A percentile compares a stretch with the other conserved stretches of the same genome.
These are phyloP conservation scores for Quercus dentata DNA, from an alignment of 306 rosid species.

Conservation along the genomic window DNA sequence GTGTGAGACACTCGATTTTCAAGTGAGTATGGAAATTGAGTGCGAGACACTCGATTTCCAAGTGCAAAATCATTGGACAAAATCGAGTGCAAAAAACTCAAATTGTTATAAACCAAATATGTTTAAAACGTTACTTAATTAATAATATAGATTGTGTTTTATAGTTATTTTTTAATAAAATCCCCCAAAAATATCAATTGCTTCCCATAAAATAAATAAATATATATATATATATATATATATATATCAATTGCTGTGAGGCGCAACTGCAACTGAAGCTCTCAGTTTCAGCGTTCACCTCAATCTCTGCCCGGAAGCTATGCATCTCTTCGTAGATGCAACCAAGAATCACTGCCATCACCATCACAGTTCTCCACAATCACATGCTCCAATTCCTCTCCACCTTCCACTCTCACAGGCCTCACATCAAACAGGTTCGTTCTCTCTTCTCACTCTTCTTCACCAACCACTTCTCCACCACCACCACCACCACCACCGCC, in stretches of 20 bases:
- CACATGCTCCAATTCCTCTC: conserved; percentile 42
- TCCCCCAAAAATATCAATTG: too few species aligned
- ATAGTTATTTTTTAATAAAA: too few species aligned
- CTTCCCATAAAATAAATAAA: too few species aligned
- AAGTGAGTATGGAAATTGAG: too few species aligned
- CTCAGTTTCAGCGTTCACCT: neutral
- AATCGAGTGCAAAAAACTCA: too few species aligned
- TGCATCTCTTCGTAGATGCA: conserved; percentile 11
- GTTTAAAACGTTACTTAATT: too few species aligned
- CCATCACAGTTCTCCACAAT: conserved; percentile 15
- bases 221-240: too few species aligned
- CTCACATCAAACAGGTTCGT: conserved; percentile 26
- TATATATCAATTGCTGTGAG: neutral
- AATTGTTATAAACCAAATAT: too few species aligned
- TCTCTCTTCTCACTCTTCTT: conserved; percentile 24
- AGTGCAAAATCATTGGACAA: too few species aligned
- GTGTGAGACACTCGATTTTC: too few species aligned
- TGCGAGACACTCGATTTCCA: too few species aligned
- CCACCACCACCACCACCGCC: conserved; percentile 17
- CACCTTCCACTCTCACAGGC: conserved; percentile 18
- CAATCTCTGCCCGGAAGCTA: neutral
- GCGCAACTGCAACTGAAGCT: neutral
- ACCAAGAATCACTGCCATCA: neutral
- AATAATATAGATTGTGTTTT: too few species aligned
- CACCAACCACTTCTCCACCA: conserved; percentile 8